phyloP scores from a whole-genome alignment of 176 grass and related monocot genomes.

The Zoysia pacifica region DNA sequence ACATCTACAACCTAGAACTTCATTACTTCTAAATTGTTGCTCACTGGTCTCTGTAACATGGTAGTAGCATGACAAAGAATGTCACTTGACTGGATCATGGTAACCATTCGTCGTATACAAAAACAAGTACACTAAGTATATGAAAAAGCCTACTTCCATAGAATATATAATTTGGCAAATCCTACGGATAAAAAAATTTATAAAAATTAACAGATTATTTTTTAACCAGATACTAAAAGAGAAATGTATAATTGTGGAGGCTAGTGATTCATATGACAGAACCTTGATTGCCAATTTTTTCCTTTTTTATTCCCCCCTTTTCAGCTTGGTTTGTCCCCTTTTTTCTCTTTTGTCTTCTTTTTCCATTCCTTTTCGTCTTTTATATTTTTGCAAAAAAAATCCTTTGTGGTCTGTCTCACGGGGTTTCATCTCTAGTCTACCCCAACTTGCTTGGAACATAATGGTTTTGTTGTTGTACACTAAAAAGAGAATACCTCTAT shows the following conservation, averaged over 20 bases:
- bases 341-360: too few species aligned
- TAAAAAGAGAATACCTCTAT: neutral
- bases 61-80: neutral
- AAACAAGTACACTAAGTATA: slow-evolving; percentile 3
- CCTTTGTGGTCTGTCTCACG: too few species aligned
- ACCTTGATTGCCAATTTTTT: too few species aligned
- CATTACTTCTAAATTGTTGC: slow-evolving; percentile 3
- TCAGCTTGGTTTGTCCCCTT: too few species aligned
- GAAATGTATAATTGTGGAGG: too few species aligned
- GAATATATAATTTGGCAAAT: neutral
- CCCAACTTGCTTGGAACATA: too few species aligned
- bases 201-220: neutral
- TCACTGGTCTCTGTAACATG: neutral
- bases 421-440: too few species aligned
- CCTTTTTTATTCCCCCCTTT: too few species aligned
- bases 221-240: neutral
- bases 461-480: too few species aligned
- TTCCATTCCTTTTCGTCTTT: too few species aligned
- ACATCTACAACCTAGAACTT: neutral
- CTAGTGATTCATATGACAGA: too few species aligned
- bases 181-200: neutral
- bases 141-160: neutral
- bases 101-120: neutral
- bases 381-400: too few species aligned
- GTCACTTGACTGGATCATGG: neutral